Evolutionary conservation across 345 rosid species (phyloP), one percentile per base, ranked within the genome.

Genomic region (Punica granatum): DNA sequence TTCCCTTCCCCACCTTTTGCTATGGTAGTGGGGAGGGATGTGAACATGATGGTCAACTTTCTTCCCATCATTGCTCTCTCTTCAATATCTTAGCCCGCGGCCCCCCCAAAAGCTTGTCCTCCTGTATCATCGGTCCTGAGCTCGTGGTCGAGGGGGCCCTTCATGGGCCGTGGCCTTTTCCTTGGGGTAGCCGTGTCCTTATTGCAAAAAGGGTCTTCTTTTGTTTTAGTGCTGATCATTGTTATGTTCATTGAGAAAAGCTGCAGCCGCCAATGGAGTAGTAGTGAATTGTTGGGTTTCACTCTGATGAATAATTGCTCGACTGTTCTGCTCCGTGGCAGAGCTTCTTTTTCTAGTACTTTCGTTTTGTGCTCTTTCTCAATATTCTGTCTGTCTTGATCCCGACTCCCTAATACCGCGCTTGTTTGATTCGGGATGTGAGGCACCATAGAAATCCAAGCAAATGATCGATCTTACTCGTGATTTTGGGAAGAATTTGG

Each of bases 11-110:
- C 69, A 75, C 73, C 75, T 73, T 46, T 73, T 69, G 67, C 68
- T 54, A 61, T 71, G 31, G 81, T 70, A n/a, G n/a, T n/a, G n/a
- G 71, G 73, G 74, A 72, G 69, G 77, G 31, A 53, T 53, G 31
- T 53, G 59, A 53, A 53, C 5, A 26, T 76, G 65, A 67, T 73
- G 41, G 79, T 78, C 81, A 78, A 72, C 80, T 78, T 78, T 78
- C 74, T 76, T 76, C 42, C 69, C 33, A 56, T 30, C 34, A 26
- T 56, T 56, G 6, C 61, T 56, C 34, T 56, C 61, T 56, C 34
- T 56, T 26, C 30, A 12, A n/a, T 28, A 68, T 28, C 13, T 30
- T 28, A 33, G 33, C 14, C 34, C 34, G n/a, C 26, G 6, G 49
- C 42, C 10, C n/a, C n/a, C n/a, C n/a, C n/a, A n/a, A n/a, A n/a